phyloP scores from a whole-genome alignment of 2,329 filamentous ascomycete genomes.

The Chaetomium sp. region DNA sequence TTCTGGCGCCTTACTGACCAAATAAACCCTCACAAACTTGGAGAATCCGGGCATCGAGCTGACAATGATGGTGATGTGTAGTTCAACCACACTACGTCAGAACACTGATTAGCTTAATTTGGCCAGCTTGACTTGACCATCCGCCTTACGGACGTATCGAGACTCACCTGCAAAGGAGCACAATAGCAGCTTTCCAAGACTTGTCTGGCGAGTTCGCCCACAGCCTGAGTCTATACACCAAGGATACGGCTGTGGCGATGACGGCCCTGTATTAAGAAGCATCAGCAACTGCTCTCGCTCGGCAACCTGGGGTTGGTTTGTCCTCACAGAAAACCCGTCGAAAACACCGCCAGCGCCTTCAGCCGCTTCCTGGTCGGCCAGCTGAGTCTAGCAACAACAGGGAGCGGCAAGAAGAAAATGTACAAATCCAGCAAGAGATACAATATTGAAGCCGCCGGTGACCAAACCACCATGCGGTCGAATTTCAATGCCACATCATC shows the following conservation, averaged over 20 bases:
- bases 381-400: not conserved
- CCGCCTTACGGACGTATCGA: not conserved
- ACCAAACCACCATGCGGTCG: not conserved
- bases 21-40: slow-evolving; percentile 7
- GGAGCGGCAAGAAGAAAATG: not conserved
- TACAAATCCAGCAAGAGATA: not conserved
- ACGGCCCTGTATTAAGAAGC: not conserved
- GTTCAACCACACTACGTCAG: not conserved
- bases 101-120: not conserved
- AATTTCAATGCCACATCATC: not conserved
- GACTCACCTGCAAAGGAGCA: not conserved
- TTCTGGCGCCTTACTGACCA: not conserved
- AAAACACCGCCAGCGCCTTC: not conserved
- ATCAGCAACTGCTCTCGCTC: not conserved
- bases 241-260: not conserved
- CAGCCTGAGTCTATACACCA: not conserved
- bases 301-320: not conserved
- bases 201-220: not conserved
- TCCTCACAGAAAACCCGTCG: not conserved
- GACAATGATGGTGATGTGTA: slow-evolving; percentile 11
- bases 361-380: not conserved
- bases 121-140: too few relatives aligned
- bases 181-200: not conserved
- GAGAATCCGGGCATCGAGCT: slow-evolving; percentile 15
- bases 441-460: not conserved